Conservation (phyloP, 2,329 filamentous ascomycete species). For the Monilinia vaccinii-corymbosi region DNA sequence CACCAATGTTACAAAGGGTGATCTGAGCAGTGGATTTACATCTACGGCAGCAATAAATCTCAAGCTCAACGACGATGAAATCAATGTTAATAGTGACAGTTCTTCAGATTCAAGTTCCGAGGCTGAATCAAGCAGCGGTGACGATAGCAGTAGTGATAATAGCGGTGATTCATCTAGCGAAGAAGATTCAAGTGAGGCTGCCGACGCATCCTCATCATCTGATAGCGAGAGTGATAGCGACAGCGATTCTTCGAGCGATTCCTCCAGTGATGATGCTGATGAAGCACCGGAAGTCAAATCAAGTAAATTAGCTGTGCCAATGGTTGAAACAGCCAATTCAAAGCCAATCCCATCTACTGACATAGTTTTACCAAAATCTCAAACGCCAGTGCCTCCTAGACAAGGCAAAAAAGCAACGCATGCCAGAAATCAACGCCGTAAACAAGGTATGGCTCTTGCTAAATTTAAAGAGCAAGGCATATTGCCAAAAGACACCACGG, state of each 20-base stretch:
- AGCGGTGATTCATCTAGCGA: slow-evolving; percentile 11
- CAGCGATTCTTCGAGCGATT: slow-evolving; percentile 24
- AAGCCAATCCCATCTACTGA: neutral
- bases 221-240: slow-evolving; percentile 9
- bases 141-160: slow-evolving; percentile 9
- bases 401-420: slow-evolving; percentile 42
- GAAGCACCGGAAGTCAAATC: slow-evolving; percentile 33
- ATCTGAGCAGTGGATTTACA: slow-evolving; percentile 14
- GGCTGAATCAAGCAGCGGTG: slow-evolving; percentile 12
- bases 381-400: slow-evolving; percentile 32
- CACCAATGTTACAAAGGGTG: slow-evolving; percentile 17
- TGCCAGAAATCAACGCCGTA: slow-evolving; percentile 45
- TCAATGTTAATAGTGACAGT: slow-evolving; percentile 10
- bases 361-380: neutral
- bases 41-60: slow-evolving; percentile 26
- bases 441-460: slow-evolving; percentile 39
- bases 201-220: slow-evolving; percentile 8
- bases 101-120: slow-evolving; percentile 2
- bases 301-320: slow-evolving; percentile 23
- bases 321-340: neutral
- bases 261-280: slow-evolving; percentile 30
- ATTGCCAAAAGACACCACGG: slow-evolving; percentile 41
- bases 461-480: slow-evolving; percentile 45
- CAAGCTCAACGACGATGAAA: slow-evolving; percentile 19
- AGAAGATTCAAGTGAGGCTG: slow-evolving; percentile 15